Base-by-base conservation (phyloP, 352 stramenopile genomes). In the Globisporangium okanoganense region DNA sequence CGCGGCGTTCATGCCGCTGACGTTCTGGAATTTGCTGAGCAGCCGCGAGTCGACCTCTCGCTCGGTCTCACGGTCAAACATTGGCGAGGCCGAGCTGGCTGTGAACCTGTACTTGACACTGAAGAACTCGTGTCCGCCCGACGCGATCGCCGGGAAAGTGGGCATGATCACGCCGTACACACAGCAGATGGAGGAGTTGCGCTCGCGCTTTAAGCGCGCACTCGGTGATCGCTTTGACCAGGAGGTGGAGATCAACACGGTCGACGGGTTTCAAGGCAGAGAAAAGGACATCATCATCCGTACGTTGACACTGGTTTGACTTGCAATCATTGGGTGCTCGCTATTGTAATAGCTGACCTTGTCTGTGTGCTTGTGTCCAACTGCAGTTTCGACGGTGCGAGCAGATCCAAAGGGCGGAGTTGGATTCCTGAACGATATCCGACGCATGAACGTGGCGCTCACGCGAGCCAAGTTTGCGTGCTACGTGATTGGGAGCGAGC, bases 251-350 rank as follows among this genome's bases (percentile, higher is more conserved):
- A 90, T 97, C 71, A 97, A 96, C 62, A 97, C 89, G 3, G 90
- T 97, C 38, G 91, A 97, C 44, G 92, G 90, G 5, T 97, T 97
- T 54, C 91, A 97, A 67, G 91, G 88, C n/a, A 78, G 87, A 40
- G 87, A 96, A 44, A 96, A 96, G 67, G 88, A 96, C 58, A 93
- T 96, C 62, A 96, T 96, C 67, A 95, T 96, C 56, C 61, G 86
- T 95, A 82, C 43, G 80, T 88, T 9, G 3, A 33, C 38, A 2
- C 44, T 24, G 2, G 0, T 6, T 41, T 4, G 18, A 38, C 29
- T 33, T 20, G 45, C 12, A n/a, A 18, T 33, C 20, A 22, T 43
- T 14, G 40, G 22, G 27, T 50, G 29, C 1, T 56, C 54, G 33
- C 13, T 33, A 36, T 45, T 22, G 50, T 54, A 38, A 12, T 61